A percentile compares a stretch with the other conserved stretches of the same genome.
Conservation (phyloP, 805 yeast genomes). For the Candida boleticola region DNA sequence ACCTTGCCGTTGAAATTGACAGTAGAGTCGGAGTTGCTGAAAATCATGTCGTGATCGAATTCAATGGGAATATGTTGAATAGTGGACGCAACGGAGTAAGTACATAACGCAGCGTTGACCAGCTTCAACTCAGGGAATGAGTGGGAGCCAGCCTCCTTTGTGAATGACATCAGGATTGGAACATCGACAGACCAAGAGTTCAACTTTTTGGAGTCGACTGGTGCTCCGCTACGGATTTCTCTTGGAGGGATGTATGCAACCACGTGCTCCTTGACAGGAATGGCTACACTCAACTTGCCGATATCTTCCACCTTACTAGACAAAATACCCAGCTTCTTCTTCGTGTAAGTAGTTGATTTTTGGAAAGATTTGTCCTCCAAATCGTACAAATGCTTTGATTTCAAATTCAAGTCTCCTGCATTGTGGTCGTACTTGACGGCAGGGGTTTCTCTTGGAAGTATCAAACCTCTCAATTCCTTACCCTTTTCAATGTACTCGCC, state of each 20-base stretch:
- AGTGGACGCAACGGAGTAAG: slow-evolving; percentile 28
- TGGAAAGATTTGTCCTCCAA: not conserved
- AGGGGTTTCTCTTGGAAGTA: not conserved
- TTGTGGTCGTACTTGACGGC: not conserved
- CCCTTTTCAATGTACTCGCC: not conserved
- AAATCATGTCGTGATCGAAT: slow-evolving; percentile 33
- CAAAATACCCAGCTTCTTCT: not conserved
- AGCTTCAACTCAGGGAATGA: slow-evolving; percentile 21
- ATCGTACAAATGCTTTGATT: not conserved
- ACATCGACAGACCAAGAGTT: slow-evolving; percentile 24
- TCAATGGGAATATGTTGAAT: slow-evolving; percentile 34
- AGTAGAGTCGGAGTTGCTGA: slow-evolving; percentile 14
- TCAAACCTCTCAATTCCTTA: slow-evolving; percentile 3
- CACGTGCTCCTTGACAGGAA: slow-evolving; percentile 15
- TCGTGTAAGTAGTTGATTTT: not conserved
- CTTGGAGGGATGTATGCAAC: slow-evolving; percentile 22
- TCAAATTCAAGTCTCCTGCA: not conserved
- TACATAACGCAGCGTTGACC: slow-evolving; percentile 27
- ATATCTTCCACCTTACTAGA: not conserved
- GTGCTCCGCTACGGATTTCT: slow-evolving; percentile 11
- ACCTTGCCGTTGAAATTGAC: not conserved
- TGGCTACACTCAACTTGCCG: not conserved
- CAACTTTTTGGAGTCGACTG: not conserved
- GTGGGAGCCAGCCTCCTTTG: not conserved
- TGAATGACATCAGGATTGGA: slow-evolving; percentile 20